Base-by-base conservation (phyloP, 176 grass and related monocot species). In the Zoysia japonica region DNA sequence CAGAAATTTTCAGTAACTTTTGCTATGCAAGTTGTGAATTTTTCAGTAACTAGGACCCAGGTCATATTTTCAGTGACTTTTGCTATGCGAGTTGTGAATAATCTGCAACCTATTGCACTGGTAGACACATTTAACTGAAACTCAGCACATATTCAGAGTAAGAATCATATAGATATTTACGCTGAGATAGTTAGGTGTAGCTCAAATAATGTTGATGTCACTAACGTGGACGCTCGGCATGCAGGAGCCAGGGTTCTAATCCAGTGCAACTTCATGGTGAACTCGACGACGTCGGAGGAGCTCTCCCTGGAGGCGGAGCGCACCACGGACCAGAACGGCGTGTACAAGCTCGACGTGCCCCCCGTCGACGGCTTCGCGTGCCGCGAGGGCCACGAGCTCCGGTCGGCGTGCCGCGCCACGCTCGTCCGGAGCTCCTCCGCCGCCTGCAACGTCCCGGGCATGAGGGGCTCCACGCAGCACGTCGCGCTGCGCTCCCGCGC, bases 291-390 rank as follows among this genome's bases (percentile, higher is more conserved):
- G 74, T 53, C 76, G 4, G 92, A 99, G 65, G 83, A 89, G 77
- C 89, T 99, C 28, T 93, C 90, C 44, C 84, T 96, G 79, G 80
- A 90, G 66, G 96, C 92, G 5, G 93, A 99, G 86, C 89, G 92
- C 78, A 96, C 84, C 14, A 99, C 96, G 0, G 96, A 99, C 82
- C 57, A 94, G 72, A 85, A 84, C 67, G 92, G 96, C 56, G 91
- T 99, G 57, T 99, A 99, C 88, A 96, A 93, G 88, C 88, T 96
- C 7, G 88, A 93, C 79, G 84, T 99, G 70, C 96, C 96, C 6
- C 84, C 92, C 1, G 92, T 91, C 0, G 92, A 86, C 38, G 92
- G 96, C 42, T 91, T 99, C 63, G 91, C 84, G 43, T 99, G 96
- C 88, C 85, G 80, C 9, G 92, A 99, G 59, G 92, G 96, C 37